Conservation (phyloP, 768 basidiomycete genomes). For the Hericium coralloides region DNA sequence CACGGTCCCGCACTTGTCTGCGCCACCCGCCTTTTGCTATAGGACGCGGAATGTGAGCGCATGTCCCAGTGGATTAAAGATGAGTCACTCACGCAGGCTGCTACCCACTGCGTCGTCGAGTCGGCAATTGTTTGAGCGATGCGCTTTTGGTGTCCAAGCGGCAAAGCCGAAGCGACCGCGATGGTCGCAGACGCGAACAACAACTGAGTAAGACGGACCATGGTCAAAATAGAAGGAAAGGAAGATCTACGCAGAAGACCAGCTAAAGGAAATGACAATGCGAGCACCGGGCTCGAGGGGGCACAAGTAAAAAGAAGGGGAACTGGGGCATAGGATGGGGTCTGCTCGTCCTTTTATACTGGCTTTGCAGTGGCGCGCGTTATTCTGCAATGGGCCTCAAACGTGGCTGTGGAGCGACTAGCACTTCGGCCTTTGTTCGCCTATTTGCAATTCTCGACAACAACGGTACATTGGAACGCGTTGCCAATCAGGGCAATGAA, state of each 20-base stretch:
- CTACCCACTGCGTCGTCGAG: conserved; percentile 40
- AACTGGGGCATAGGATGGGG: not conserved
- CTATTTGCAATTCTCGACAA: too few species aligned
- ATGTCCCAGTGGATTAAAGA: not conserved
- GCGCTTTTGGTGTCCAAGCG: conserved; percentile 28
- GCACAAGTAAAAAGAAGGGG: not conserved
- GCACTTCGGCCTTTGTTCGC: too few species aligned
- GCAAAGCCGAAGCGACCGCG: conserved; percentile 15
- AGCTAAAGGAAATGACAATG: not conserved
- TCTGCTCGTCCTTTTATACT: too few species aligned
- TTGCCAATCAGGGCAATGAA: too few species aligned
- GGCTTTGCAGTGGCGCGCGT: too few species aligned
- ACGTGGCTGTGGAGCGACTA: too few species aligned
- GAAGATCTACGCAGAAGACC: not conserved
- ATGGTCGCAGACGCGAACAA: not conserved
- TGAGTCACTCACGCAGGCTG: conserved; percentile 37
- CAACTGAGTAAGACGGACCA: conserved; percentile 2
- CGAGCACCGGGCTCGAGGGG: conserved; percentile 7
- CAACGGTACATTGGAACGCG: too few species aligned
- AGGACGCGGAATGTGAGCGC: not conserved
- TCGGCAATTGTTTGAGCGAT: conserved; percentile 41
- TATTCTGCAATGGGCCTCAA: too few species aligned
- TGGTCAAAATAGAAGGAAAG: not conserved
- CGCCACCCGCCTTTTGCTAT: conserved; percentile 50
- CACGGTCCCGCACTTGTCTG: conserved; percentile 42